A percentile compares a stretch with the other conserved stretches of the same genome.
Evolutionary conservation across 2,329 filamentous ascomycete species (phyloP).

Genomic region (Penicillium sp.): DNA sequence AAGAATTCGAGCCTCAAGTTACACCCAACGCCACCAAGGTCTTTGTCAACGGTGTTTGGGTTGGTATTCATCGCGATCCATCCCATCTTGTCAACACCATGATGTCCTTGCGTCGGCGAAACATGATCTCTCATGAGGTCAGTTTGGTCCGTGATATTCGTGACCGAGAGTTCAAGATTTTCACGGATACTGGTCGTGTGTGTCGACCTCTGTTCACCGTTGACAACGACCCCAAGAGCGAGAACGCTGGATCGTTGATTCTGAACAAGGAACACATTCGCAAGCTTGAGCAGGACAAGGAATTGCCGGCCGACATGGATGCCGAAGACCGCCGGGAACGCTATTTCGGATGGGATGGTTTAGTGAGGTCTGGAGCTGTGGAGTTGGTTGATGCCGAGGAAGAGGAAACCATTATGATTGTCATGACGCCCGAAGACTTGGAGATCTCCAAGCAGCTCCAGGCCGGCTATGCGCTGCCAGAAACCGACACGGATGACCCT

Average conservation of each 20-base stretch:
- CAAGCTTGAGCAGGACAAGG: slow-evolving; percentile 70
- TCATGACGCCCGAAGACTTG: slow-evolving; percentile 95
- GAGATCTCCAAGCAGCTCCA: slow-evolving; percentile 72
- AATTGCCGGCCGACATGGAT: slow-evolving; percentile 60
- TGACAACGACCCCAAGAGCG: slow-evolving; percentile 74
- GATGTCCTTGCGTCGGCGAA: slow-evolving; percentile 72
- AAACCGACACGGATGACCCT: slow-evolving; percentile 67
- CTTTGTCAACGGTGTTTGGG: slow-evolving; percentile 97
- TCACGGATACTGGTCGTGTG: slow-evolving; percentile 93
- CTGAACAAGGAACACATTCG: slow-evolving; percentile 81
- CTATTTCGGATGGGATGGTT: slow-evolving; percentile 83
- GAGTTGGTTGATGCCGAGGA: slow-evolving; percentile 98
- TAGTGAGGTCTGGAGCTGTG: slow-evolving; percentile 80
- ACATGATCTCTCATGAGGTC: slow-evolving; percentile 85
- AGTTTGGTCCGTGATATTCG: slow-evolving; percentile 94
- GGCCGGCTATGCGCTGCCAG: slow-evolving; percentile 58
- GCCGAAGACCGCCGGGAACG: slow-evolving; percentile 57
- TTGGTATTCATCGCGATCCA: slow-evolving; percentile 88
- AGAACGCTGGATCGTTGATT: slow-evolving; percentile 73
- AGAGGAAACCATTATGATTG: slow-evolving; percentile 98
- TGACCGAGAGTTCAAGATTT: slow-evolving; percentile 97
- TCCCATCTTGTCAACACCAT: slow-evolving; percentile 79
- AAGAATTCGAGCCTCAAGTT: slow-evolving; percentile 84
- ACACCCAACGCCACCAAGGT: slow-evolving; percentile 95
- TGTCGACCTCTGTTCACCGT: slow-evolving; percentile 93